These are phyloP conservation scores for Scheffersomyces cryptocercus DNA, from an alignment of 1,139 yeast genomes.

Conservation along the genomic window DNA sequence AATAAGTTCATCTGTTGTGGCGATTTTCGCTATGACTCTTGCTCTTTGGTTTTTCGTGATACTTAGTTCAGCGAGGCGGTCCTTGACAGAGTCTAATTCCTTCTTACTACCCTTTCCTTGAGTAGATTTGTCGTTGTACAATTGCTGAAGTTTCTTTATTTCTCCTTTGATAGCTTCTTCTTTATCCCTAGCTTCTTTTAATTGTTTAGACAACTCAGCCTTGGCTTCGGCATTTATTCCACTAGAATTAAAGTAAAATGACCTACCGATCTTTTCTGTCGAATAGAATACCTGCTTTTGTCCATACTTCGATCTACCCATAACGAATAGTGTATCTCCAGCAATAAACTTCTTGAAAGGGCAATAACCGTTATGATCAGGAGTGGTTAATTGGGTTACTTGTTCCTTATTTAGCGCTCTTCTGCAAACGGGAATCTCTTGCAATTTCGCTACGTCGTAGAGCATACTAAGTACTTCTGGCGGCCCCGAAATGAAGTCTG, in stretches of 20 bases:
- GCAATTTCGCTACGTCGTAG: conserved; percentile 57
- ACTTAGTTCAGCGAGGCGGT: conserved; percentile 12
- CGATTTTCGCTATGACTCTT: conserved; percentile 14
- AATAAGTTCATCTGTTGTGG: conserved; percentile 23
- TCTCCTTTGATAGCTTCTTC: conserved; percentile 15
- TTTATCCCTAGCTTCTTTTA: conserved; percentile 18
- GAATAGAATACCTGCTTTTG: conserved; percentile 47
- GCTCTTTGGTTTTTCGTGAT: conserved; percentile 18
- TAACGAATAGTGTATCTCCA: conserved; percentile 53
- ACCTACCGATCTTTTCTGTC: conserved; percentile 32
- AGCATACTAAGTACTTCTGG: conserved; percentile 72
- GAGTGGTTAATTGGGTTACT: conserved; percentile 36
- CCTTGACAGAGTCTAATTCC: conserved; percentile 5
- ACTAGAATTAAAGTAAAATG: conserved; percentile 41
- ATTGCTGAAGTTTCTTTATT: not conserved
- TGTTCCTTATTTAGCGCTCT: conserved; percentile 41
- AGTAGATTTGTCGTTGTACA: not conserved
- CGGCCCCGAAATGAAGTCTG: conserved; percentile 78
- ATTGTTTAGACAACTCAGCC: conserved; percentile 17
- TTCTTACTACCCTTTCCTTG: conserved; percentile 9
- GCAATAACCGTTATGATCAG: conserved; percentile 37
- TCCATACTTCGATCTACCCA: conserved; percentile 62
- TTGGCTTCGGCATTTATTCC: conserved; percentile 45
- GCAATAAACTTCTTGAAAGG: conserved; percentile 59
- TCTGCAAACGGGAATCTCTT: conserved; percentile 64